Evolutionary conservation across 1,284 basidiomycete species (phyloP).

Genomic region (Stygiomarasmius scandens): DNA sequence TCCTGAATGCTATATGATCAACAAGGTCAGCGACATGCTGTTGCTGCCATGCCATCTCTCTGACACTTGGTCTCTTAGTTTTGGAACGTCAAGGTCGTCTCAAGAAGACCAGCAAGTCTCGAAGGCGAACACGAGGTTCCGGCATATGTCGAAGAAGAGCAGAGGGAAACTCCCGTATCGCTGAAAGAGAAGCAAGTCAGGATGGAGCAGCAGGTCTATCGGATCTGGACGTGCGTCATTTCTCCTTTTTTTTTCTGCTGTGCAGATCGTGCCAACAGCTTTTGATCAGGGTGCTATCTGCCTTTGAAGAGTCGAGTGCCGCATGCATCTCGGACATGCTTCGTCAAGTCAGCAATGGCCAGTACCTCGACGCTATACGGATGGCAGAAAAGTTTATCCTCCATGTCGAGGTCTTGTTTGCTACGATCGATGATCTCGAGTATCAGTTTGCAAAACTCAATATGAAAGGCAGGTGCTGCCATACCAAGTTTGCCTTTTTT

Average conservation of each 20-base stretch:
- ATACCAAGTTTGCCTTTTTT: too few species aligned
- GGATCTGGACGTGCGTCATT: constrained; percentile 94
- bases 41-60: constrained; percentile 18
- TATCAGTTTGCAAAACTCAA: constrained; percentile 82
- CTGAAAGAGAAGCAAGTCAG: constrained; percentile 90
- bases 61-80: constrained; percentile 37
- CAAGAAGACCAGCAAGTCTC: constrained; percentile 67
- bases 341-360: constrained; percentile 93
- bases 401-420: constrained; percentile 97
- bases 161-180: constrained; percentile 77
- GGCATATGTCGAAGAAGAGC: constrained; percentile 73
- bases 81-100: constrained; percentile 97
- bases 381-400: constrained; percentile 99
- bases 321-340: constrained; percentile 99
- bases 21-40: constrained; percentile 68
- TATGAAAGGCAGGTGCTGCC: constrained; percentile 68
- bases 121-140: constrained; percentile 47
- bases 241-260: constrained; percentile 14
- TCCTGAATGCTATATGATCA: constrained; percentile 99
- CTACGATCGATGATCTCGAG: constrained; percentile 96
- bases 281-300: constrained; percentile 80
- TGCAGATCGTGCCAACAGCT: constrained; percentile 7
- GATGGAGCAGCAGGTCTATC: constrained; percentile 98
- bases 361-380: constrained; percentile 94
- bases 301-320: constrained; percentile 98